phyloP scores from a whole-genome alignment of 2,329 filamentous ascomycete species.

The Epichloe uncinata region DNA sequence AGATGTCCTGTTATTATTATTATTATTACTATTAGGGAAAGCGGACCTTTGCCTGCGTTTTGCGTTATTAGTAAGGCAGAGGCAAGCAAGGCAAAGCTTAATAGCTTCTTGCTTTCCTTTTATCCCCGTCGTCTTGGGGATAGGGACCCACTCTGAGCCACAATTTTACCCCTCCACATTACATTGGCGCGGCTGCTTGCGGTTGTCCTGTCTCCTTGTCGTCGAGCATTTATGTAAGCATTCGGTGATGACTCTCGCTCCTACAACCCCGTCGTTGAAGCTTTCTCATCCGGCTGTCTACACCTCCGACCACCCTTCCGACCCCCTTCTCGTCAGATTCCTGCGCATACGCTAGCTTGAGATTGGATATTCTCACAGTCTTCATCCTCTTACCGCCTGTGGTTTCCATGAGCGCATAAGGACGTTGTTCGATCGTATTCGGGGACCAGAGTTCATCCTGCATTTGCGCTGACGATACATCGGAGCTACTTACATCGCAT shows the following conservation, averaged over 20 bases:
- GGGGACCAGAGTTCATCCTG: not conserved
- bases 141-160: slow-evolving; percentile 17
- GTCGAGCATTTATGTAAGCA: not conserved
- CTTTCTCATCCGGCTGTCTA: slow-evolving; percentile 1
- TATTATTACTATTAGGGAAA: no score
- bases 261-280: not conserved
- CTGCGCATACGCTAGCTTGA: not conserved
- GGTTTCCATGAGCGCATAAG: not conserved
- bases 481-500: no score
- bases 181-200: not conserved
- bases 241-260: not conserved
- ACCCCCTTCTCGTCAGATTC: not conserved
- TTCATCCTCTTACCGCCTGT: not conserved
- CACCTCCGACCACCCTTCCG: not conserved
- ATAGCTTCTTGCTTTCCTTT: no score
- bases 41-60: no score
- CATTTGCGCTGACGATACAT: not conserved
- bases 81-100: no score
- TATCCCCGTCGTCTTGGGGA: slow-evolving; percentile 20
- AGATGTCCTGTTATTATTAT: no score
- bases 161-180: not conserved
- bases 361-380: not conserved
- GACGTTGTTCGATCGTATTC: not conserved
- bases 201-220: not conserved
- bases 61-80: no score